These are phyloP conservation scores for Solanum hybrid DNA, from an alignment of 305 asterid species.

Conservation along the genomic window DNA sequence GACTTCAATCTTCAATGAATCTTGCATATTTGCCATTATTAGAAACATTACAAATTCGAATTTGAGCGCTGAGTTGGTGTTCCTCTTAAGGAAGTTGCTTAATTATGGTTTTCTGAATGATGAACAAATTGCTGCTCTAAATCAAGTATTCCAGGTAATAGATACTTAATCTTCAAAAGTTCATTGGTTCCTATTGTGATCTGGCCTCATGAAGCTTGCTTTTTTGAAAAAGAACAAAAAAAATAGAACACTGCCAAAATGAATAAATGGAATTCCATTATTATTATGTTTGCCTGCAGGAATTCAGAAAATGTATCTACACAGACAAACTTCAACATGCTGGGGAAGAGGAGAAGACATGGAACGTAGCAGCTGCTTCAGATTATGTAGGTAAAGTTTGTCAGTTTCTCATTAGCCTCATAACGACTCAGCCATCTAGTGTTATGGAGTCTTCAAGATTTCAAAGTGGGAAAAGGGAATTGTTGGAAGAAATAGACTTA, in stretches of 20 bases:
- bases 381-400: slow-evolving; percentile 26
- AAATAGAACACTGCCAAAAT: background rate
- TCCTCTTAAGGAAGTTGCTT: slow-evolving; percentile 61
- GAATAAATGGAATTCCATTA: background rate
- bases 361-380: slow-evolving; percentile 8
- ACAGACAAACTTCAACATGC: slow-evolving; percentile 31
- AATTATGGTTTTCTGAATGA: slow-evolving; percentile 47
- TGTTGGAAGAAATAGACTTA: slow-evolving; percentile 60
- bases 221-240: background rate
- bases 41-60: slow-evolving; percentile 44
- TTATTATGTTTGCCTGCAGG: slow-evolving; percentile 29
- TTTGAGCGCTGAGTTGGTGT: slow-evolving; percentile 50
- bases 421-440: slow-evolving; percentile 24
- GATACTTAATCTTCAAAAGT: background rate
- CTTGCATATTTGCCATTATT: slow-evolving; percentile 40
- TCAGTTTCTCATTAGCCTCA: slow-evolving; percentile 36
- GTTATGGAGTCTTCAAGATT: slow-evolving; percentile 14
- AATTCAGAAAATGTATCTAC: slow-evolving; percentile 51
- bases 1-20: slow-evolving; percentile 46
- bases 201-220: background rate
- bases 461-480: slow-evolving; percentile 20
- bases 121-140: slow-evolving; percentile 46
- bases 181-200: background rate
- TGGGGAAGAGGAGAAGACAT: slow-evolving; percentile 13
- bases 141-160: slow-evolving; percentile 69